Evolutionary conservation across 1,284 basidiomycete species (phyloP).

Genomic region (Vanrija pseudolonga): DNA sequence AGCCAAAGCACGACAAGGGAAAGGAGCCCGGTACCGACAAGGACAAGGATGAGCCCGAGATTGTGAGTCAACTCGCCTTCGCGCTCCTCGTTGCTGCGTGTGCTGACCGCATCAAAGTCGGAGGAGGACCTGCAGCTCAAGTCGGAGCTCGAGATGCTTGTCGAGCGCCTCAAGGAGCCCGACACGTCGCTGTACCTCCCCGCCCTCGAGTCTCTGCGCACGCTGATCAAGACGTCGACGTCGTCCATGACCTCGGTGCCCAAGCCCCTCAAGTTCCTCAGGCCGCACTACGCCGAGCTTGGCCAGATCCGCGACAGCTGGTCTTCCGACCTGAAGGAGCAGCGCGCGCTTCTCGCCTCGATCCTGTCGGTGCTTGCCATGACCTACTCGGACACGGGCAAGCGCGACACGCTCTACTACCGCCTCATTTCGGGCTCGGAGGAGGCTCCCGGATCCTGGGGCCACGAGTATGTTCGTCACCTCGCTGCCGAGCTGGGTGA

Average conservation of each 20-base stretch:
- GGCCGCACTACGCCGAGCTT: conserved; percentile 88
- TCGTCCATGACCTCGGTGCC: conserved; percentile 99
- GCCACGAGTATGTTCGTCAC: conserved; percentile 98
- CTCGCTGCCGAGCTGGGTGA: conserved; percentile 94
- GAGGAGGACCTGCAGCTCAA: conserved; percentile 95
- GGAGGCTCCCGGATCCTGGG: conserved; percentile 92
- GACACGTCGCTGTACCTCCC: conserved; percentile 80
- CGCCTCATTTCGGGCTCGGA: conserved; percentile 77
- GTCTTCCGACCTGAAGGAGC: conserved; percentile 60
- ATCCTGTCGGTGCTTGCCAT: conserved; percentile 99
- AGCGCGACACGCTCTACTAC: conserved; percentile 91
- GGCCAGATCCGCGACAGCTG: conserved; percentile 77
- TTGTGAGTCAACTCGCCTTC: conserved; percentile 57
- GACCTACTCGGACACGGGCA: conserved; percentile 97
- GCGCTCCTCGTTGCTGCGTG: no score
- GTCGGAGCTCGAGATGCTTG: conserved; percentile 94
- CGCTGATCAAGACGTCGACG: conserved; percentile 91
- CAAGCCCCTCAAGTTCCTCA: conserved; percentile 97
- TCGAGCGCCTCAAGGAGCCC: conserved; percentile 91
- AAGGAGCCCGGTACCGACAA: conserved; percentile 48
- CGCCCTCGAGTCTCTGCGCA: conserved; percentile 89
- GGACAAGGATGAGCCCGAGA: conserved; percentile 67
- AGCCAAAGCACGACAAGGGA: conserved; percentile 50
- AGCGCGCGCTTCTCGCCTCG: conserved; percentile 94
- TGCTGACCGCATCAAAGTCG: conserved; percentile 56